phyloP scores from a whole-genome alignment of 2,329 filamentous ascomycete species.

The Nemania bipapillata region DNA sequence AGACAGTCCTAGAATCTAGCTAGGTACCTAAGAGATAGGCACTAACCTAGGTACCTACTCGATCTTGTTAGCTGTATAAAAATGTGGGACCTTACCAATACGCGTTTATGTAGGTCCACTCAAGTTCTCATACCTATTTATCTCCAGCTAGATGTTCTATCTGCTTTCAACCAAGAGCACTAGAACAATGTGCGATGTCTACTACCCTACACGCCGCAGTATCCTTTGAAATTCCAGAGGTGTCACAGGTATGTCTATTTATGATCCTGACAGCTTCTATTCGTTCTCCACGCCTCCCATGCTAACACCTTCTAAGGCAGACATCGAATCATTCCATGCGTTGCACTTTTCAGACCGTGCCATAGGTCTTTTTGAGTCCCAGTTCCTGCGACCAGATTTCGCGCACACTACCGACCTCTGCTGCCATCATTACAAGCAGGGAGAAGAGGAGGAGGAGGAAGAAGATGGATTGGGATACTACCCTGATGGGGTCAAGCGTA shows the following conservation, averaged over 20 bases:
- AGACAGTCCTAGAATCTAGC: no score
- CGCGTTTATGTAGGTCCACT: constrained; percentile 14
- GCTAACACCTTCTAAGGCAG: constrained; percentile 60
- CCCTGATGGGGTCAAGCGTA: constrained; percentile 84
- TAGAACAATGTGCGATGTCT: constrained; percentile 40
- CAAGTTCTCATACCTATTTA: constrained; percentile 11
- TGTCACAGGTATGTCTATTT: constrained; percentile 53
- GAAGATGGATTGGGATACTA: constrained; percentile 85
- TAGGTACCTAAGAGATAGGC: no score
- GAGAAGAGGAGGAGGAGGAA: constrained; percentile 51
- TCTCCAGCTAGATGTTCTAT: not conserved
- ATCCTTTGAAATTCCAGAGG: constrained; percentile 49
- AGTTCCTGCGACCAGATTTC: constrained; percentile 57
- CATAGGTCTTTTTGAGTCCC: constrained; percentile 58
- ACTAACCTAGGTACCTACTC: not conserved
- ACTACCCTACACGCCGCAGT: constrained; percentile 30
- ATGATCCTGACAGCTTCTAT: not conserved
- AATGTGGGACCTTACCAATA: constrained; percentile 12
- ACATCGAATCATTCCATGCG: constrained; percentile 68
- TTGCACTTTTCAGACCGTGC: constrained; percentile 67
- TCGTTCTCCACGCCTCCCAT: constrained; percentile 28
- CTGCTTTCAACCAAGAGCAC: not conserved
- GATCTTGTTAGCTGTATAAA: constrained; percentile 4
- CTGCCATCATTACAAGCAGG: constrained; percentile 49
- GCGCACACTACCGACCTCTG: constrained; percentile 37